Percentiles rank a stretch among this genome's conserved stretches.
Evolutionary conservation across 2,329 filamentous ascomycete species (phyloP).

Genomic region (Colletotrichum liaoningense): DNA sequence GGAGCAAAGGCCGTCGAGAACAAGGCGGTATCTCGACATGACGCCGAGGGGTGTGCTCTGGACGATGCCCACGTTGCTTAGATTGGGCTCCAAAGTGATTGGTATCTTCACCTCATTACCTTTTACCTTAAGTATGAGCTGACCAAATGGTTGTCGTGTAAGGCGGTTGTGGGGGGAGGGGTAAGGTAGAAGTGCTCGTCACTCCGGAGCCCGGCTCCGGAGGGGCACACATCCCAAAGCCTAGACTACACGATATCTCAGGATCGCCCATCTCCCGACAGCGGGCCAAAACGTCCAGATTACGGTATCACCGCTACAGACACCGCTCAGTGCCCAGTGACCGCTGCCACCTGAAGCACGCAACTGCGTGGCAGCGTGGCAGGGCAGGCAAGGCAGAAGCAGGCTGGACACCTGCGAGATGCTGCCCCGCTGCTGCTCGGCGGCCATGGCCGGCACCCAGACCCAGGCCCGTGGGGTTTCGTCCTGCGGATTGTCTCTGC

Average conservation of each 20-base stretch:
- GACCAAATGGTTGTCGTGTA: conserved; percentile 1
- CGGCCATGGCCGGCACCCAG: conserved; percentile 7
- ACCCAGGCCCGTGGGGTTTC: conserved; percentile 3
- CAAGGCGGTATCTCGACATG: neutral
- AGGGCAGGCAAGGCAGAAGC: neutral
- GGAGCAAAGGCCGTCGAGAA: neutral
- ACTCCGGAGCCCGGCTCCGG: neutral
- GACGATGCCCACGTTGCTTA: conserved; percentile 4
- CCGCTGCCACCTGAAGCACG: neutral
- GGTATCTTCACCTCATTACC: neutral
- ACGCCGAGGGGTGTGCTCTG: conserved; percentile 13
- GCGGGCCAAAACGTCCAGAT: neutral
- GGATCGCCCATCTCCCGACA: conserved; percentile 5
- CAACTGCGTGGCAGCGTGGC: neutral
- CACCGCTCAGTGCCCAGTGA: conserved; percentile 2
- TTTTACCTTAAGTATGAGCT: neutral
- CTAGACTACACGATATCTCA: conserved; percentile 6
- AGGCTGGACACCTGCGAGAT: conserved; percentile 8
- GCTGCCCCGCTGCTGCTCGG: neutral
- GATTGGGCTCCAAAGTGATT: conserved; percentile 10
- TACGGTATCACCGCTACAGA: neutral
- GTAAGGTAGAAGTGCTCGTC: neutral
- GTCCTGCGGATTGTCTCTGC: neutral
- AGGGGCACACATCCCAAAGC: neutral
- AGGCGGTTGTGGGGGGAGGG: neutral